Evolutionary conservation across 345 rosid species (phyloP), one percentile per base, ranked within the genome.

Genomic region (Citrus maxima): DNA sequence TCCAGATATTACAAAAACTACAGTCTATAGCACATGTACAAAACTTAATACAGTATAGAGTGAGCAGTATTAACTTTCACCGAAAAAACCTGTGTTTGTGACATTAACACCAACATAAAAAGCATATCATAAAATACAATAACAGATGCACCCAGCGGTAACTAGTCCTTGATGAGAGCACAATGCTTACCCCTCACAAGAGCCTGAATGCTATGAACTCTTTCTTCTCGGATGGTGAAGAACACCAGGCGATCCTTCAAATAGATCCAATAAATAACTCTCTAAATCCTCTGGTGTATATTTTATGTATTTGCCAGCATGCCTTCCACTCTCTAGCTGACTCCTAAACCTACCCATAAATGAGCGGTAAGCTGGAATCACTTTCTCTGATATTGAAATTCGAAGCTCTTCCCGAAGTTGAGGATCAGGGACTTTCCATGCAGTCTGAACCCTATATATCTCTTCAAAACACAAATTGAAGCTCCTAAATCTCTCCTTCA

Each of bases 381-480:
- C 97, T 77, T 90, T 89, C 82, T 92, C 97, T 7, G 98, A 93
- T 73, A 96, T 93, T 56, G 98, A 96, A 82, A 96, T 88, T 58
- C 97, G 87, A 72, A 96, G 88, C 85, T 96, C 99, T 84, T 94
- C 99, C 9, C 98, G 93, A 73, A 96, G 98, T 78, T 94, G 99
- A 79, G 94, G 86, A 83, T 96, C 97, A 1, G 97, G 95, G 64
- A 96, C 99, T 80, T 84, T 96, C 99, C 99, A 96, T 73, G 91
- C 90, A 5, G 99, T 93, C 84, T 96, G 98, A 81, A 93, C 75
- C 82, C 95, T 86, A 80, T 93, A 94, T 22, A 91, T 82, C 70
- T 96, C 99, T 82, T 96, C 99, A 67, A 96, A 94, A 82, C 95
- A 91, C 10, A 89, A 88, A 85, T 93, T 93, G 80, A 95, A 95